Base-by-base conservation (phyloP, 805 yeast genomes). In the Nakazawaea wickerhamii region DNA sequence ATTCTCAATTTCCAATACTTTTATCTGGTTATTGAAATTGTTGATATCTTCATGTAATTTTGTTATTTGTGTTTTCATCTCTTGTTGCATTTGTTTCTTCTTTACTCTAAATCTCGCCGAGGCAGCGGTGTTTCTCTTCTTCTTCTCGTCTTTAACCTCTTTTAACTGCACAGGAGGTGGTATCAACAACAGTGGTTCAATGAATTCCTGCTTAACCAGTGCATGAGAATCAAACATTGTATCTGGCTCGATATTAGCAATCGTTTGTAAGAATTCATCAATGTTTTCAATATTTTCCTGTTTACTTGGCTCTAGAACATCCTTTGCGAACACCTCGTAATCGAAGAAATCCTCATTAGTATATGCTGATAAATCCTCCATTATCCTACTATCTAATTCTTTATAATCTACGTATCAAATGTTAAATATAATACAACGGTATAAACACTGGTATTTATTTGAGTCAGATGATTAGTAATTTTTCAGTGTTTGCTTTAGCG, bases 71-170 rank as follows among this genome's bases (percentile, higher is more conserved):
- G 61, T 62, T 50, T 76, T 81, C 79, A 80, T 72, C 53, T 77
- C 77, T 51, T 69, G 71, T 50, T 78, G 83, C 55, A 68, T 76
- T 48, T 71, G 53, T 55, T 78, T 79, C 67, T 78, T 78, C 60
- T 79, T 80, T 34, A 75, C 65, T 49, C 86, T 60, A 58, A 80
- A 80, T 40, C 84, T 60, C 0, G 85, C 85, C 35, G 79, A 71
- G 0, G 87, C 87, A 4, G 79, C 77, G 2, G 85, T 77, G 54
- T 78, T 79, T 48, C 83, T 64, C 44, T 74, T 64, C 48, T 79
- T 66, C 53, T 77, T 79, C 47, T 77, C 81, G 5, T 41, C 39
- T 28, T 51, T 52, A 4, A 28, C 43, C 26, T 38, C 23, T 22
- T 18, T 19, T 8, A 17, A 21, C 8, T 36, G 18, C n/a, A 15